Evolutionary conservation across 345 rosid genomes (phyloP).

Genomic region (Lepidium africanum): DNA sequence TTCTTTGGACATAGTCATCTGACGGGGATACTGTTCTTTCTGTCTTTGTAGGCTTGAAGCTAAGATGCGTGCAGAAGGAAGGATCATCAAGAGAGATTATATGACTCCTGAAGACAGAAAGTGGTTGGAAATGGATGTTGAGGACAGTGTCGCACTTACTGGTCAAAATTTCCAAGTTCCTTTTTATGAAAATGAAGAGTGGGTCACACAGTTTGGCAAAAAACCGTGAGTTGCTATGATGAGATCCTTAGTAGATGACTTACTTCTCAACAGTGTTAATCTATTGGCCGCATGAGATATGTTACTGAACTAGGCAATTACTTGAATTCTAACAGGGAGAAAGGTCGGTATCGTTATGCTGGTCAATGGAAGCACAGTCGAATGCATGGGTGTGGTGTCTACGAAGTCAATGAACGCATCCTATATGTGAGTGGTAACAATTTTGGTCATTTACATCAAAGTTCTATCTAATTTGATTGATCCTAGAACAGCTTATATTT

Average conservation of each 20-base stretch:
- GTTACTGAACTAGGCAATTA: background rate
- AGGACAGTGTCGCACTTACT: slow-evolving; percentile 54
- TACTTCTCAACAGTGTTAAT: background rate
- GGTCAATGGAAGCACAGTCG: slow-evolving; percentile 96
- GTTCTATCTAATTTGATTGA: background rate
- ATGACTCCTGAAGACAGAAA: slow-evolving; percentile 82
- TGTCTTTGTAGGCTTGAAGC: slow-evolving; percentile 66
- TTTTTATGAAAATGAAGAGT: slow-evolving; percentile 63
- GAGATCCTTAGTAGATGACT: background rate
- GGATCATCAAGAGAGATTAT: slow-evolving; percentile 63
- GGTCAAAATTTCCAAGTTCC: slow-evolving; percentile 52
- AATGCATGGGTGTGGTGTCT: slow-evolving; percentile 93
- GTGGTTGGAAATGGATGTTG: slow-evolving; percentile 96
- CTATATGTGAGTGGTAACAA: slow-evolving; percentile 45
- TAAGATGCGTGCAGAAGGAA: slow-evolving; percentile 88
- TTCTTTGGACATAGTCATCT: background rate
- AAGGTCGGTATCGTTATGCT: slow-evolving; percentile 90
- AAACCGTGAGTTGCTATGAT: slow-evolving; percentile 62
- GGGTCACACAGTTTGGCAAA: slow-evolving; percentile 63
- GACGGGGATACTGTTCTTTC: background rate
- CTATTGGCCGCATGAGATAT: background rate
- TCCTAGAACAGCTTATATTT: background rate
- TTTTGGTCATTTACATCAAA: background rate
- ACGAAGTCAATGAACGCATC: slow-evolving; percentile 68
- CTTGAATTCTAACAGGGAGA: slow-evolving; percentile 45